Conservation (phyloP, 768 basidiomycete genomes). For the Multifurca ochricompacta region DNA sequence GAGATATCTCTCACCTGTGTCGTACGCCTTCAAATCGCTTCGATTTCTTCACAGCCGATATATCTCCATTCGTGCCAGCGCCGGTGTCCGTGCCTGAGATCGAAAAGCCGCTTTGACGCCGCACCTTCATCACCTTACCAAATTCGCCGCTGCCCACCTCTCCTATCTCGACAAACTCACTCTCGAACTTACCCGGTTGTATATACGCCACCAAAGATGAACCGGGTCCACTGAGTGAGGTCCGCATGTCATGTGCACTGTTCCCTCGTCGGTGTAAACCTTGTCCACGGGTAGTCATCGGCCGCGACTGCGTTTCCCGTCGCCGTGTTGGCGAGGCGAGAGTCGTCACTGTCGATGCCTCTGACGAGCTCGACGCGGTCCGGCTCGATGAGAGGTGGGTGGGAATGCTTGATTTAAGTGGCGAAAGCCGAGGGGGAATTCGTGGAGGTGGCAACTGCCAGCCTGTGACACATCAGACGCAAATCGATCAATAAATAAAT, state of each 20-base stretch:
- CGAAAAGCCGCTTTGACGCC: conserved; percentile 46
- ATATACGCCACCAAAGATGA: conserved; percentile 33
- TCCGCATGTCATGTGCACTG: not conserved
- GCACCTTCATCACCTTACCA: conserved; percentile 84
- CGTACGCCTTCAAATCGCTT: conserved; percentile 86
- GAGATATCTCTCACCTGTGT: conserved; percentile 64
- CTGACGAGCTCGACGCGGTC: conserved; percentile 47
- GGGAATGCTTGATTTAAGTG: conserved; percentile 32
- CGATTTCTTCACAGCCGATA: conserved; percentile 91
- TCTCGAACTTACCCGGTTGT: conserved; percentile 63
- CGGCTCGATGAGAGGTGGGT: conserved; percentile 36
- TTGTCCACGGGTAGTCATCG: not conserved
- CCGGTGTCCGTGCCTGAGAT: conserved; percentile 3
- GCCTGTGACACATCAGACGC: conserved; percentile 30
- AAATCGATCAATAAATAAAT: not conserved
- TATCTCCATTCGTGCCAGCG: conserved; percentile 20
- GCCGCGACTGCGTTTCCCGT: not conserved
- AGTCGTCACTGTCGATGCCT: conserved; percentile 29
- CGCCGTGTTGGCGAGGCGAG: conserved; percentile 9
- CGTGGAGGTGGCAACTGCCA: conserved; percentile 49
- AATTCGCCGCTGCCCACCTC: conserved; percentile 89
- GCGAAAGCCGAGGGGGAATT: conserved; percentile 41
- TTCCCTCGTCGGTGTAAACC: conserved; percentile 3
- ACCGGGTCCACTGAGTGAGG: not conserved
- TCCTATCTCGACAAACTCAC: conserved; percentile 71